Evolutionary conservation across 2,329 filamentous ascomycete species (phyloP).

Genomic region (Camillea tinctor): DNA sequence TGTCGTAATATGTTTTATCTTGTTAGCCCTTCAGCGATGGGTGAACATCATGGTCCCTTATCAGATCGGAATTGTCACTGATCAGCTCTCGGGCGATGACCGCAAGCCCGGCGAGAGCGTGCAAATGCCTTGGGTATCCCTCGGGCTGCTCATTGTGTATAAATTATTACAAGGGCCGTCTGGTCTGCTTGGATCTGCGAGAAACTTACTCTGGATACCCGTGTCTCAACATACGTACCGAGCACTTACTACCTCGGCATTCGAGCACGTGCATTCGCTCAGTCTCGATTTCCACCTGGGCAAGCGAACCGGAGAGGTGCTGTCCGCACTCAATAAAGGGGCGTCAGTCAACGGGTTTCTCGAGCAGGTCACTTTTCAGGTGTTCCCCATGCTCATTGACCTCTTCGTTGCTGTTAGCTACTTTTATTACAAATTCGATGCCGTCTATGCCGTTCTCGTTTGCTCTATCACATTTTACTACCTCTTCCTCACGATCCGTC

Average conservation of each 20-base stretch:
- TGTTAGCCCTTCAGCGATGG: conserved; percentile 76
- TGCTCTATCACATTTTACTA: conserved; percentile 93
- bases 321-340: conserved; percentile 94
- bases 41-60: conserved; percentile 85
- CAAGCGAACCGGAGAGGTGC: conserved; percentile 93
- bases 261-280: conserved; percentile 94
- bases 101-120: conserved; percentile 46
- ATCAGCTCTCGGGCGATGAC: conserved; percentile 57
- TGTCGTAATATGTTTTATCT: conserved; percentile 76
- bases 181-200: conserved; percentile 77
- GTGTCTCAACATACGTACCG: conserved; percentile 97
- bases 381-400: conserved; percentile 92
- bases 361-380: conserved; percentile 93
- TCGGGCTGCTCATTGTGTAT: conserved; percentile 74
- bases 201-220: conserved; percentile 90
- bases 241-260: conserved; percentile 89
- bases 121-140: conserved; percentile 69
- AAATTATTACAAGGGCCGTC: conserved; percentile 85
- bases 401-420: conserved; percentile 80
- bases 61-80: conserved; percentile 78
- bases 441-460: conserved; percentile 87
- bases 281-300: conserved; percentile 95
- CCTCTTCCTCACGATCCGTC: conserved; percentile 91
- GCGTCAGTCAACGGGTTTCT: conserved; percentile 95
- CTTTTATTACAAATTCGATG: conserved; percentile 76